Evolutionary conservation across 169 alveolate species (phyloP).

Genomic region (Perkinsus olseni): DNA sequence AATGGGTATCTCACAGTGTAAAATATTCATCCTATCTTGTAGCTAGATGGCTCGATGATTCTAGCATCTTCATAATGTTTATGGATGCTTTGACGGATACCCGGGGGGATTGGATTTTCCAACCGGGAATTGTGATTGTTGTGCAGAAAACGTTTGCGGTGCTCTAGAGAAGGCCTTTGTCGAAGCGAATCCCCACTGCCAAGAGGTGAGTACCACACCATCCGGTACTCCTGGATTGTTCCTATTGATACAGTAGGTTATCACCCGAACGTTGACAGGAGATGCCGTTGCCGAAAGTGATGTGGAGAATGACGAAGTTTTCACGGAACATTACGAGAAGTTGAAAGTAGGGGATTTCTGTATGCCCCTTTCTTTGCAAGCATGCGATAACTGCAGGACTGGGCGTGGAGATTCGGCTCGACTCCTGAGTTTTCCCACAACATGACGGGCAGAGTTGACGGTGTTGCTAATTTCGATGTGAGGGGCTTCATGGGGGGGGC

Average conservation of each 20-base stretch:
- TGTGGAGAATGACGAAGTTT: not conserved
- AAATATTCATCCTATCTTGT: not conserved
- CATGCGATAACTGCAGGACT: not conserved
- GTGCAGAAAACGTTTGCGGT: not conserved
- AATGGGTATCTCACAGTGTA: not conserved
- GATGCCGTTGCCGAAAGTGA: not conserved
- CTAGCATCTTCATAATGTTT: no score
- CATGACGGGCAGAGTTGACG: not conserved
- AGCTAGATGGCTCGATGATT: no score
- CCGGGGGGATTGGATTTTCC: not conserved
- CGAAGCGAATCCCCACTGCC: not conserved
- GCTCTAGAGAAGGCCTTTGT: not conserved
- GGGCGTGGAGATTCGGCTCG: not conserved
- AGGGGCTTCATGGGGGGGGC: no score
- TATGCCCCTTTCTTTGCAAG: not conserved
- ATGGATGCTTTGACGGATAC: not conserved
- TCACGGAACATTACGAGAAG: not conserved
- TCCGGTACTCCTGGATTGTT: not conserved
- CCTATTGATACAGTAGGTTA: no score
- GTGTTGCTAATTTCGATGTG: not conserved
- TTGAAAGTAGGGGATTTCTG: not conserved
- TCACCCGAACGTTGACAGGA: not conserved
- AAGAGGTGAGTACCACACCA: not conserved
- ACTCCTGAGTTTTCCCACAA: not conserved
- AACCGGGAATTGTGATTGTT: not conserved